Conservation (phyloP, 768 basidiomycete species). For the Tylopilus sp. region DNA sequence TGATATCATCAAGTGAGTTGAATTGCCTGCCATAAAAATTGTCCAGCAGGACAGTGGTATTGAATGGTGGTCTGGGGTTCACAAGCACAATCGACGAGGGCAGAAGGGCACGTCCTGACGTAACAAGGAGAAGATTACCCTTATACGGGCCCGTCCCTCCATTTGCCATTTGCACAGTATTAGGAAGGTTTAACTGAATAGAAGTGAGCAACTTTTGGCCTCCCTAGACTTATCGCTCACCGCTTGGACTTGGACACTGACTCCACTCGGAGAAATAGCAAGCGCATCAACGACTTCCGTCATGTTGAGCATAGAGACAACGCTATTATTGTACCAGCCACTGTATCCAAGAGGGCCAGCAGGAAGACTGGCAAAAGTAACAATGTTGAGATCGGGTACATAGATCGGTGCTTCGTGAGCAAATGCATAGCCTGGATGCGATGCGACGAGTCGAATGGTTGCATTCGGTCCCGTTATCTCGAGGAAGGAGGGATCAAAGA, state of each 20-base stretch:
- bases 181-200: slow-evolving; percentile 53
- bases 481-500: background rate
- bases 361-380: background rate
- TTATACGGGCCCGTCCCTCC: too few species aligned
- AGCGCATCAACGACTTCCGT: background rate
- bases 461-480: background rate
- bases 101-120: too few species aligned
- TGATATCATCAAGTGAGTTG: slow-evolving; percentile 52
- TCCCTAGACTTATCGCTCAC: slow-evolving; percentile 16
- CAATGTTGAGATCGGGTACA: background rate
- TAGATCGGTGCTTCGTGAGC: background rate
- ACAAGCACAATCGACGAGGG: too few species aligned
- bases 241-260: slow-evolving; percentile 48
- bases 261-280: slow-evolving; percentile 18
- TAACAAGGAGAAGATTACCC: too few species aligned
- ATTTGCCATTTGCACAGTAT: slow-evolving; percentile 31
- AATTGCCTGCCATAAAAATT: slow-evolving; percentile 80
- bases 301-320: background rate
- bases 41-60: slow-evolving; percentile 65
- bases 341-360: background rate
- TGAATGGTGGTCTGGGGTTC: slow-evolving; percentile 60
- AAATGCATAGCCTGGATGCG: background rate
- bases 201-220: background rate
- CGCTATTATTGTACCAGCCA: background rate
- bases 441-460: background rate